These are phyloP conservation scores for Ilex asprella DNA, from an alignment of 257 asterid genomes.

Conservation along the genomic window DNA sequence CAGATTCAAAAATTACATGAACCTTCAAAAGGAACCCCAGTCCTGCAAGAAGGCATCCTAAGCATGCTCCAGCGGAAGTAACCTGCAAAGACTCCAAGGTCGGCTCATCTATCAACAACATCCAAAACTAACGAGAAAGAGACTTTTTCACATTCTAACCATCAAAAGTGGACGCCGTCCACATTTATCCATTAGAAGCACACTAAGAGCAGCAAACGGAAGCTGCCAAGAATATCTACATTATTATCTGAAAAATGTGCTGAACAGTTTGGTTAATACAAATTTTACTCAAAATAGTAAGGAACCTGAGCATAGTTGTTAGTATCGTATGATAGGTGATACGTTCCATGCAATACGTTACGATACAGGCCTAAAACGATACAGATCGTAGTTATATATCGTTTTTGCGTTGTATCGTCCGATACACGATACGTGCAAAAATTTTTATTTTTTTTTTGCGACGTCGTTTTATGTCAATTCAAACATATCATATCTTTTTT, in stretches of 20 bases:
- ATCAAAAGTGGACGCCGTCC: slow-evolving; percentile 29
- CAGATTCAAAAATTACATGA: background rate
- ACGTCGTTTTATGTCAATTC: too few species aligned
- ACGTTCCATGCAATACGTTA: too few species aligned
- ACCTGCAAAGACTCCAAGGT: slow-evolving; percentile 7
- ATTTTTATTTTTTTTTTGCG: too few species aligned
- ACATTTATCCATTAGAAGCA: slow-evolving; percentile 24
- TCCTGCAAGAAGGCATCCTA: slow-evolving; percentile 24
- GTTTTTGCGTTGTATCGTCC: too few species aligned
- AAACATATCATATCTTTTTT: too few species aligned
- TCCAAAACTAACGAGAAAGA: background rate
- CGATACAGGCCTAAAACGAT: too few species aligned
- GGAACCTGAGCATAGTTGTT: slow-evolving; percentile 33
- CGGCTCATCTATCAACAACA: background rate
- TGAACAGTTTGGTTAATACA: background rate
- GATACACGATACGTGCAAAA: too few species aligned
- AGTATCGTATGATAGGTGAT: too few species aligned
- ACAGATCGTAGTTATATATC: too few species aligned
- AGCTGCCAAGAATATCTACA: slow-evolving; percentile 13
- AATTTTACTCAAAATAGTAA: slow-evolving; percentile 5
- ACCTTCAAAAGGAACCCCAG: slow-evolving; percentile 29
- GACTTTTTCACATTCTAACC: slow-evolving; percentile 10
- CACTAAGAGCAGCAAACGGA: slow-evolving; percentile 23
- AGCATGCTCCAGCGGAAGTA: slow-evolving; percentile 29
- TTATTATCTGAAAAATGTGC: background rate